Evolutionary conservation across 805 yeast species (phyloP), one percentile per base, ranked within the genome.

Genomic region (Saccharomyces jurei): DNA sequence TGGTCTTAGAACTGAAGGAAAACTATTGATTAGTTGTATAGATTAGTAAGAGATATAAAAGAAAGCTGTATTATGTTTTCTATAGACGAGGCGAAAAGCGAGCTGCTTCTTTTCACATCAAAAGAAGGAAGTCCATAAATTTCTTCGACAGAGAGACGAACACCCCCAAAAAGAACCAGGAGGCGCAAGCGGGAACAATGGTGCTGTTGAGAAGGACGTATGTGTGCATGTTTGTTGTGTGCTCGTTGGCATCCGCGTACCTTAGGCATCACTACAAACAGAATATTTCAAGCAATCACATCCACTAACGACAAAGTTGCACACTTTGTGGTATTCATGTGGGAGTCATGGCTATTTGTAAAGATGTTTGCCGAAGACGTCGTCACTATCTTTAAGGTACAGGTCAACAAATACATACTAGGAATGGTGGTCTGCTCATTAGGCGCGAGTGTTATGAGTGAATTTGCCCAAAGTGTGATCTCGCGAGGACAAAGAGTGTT

Each of bases 281-380:
- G 73, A 4, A 49, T 70, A 41, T 73, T 70, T 57, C 73, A 70
- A 25, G 72, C 69, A 65, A 52, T 79, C 4, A 71, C 75, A 0
- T 66, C 80, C 9, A 60, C 60, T 2, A 77, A 81, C 63, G 87
- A 82, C 60, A 82, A 82, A 64, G 31, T 72, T 11, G 62, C 78
- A 1, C 87, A 82, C 63, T 77, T 78, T 52, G 9, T 59, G 4
- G 76, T 75, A 5, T 82, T 82, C 61, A 61, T 73, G 49, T 54
- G 76, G 0, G 72, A 82, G 11, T 78, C 86, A 0, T 64, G 67
- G 28, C 73, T 81, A 49, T 80, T 81, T 61, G 76, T 76, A 56
- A 76, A 74, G 64, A 58, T 77, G 1, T 74, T 80, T 57, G 77
- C 76, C 27, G 67, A 72, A 13, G 66, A 66, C 31, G 63, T 71